A percentile compares a stretch with the other conserved stretches of the same genome.
These are phyloP conservation scores for Pythium angustatum DNA, from an alignment of 352 stramenopile species.

Conservation along the genomic window DNA sequence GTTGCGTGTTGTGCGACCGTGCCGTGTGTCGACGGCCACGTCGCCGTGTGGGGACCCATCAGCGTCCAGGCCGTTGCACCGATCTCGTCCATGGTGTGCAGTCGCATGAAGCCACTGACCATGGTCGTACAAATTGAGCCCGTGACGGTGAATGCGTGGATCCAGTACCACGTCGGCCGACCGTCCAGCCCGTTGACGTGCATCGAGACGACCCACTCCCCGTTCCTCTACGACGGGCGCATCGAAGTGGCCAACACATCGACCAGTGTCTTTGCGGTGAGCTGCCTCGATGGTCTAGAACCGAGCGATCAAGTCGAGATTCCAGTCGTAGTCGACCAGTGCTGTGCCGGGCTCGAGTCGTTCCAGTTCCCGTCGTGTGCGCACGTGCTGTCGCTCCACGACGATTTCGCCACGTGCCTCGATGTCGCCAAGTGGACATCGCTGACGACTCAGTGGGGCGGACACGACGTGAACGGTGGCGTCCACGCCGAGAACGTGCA, in stretches of 20 bases:
- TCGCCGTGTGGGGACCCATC: conserved; percentile 30
- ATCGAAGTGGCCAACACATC: conserved; percentile 29
- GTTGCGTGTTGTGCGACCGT: conserved; percentile 46
- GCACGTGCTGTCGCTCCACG: conserved; percentile 52
- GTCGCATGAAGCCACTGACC: conserved; percentile 27
- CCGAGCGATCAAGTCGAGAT: conserved; percentile 42
- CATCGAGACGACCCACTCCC: conserved; percentile 3
- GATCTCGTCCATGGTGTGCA: conserved; percentile 27
- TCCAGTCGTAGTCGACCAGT: conserved; percentile 39
- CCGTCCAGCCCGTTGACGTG: conserved; percentile 11
- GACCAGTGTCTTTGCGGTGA: conserved; percentile 45
- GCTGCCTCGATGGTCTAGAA: conserved; percentile 50
- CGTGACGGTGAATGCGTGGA: conserved; percentile 23
- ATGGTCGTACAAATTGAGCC: conserved; percentile 21
- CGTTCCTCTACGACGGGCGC: conserved; percentile 6
- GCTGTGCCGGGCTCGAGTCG: conserved; percentile 53
- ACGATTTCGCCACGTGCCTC: conserved; percentile 51
- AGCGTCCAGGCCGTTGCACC: conserved; percentile 27
- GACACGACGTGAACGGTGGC: conserved; percentile 57
- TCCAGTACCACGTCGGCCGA: conserved; percentile 28
- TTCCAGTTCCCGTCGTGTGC: conserved; percentile 42
- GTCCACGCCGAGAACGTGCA: conserved; percentile 56
- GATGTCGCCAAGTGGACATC: conserved; percentile 45
- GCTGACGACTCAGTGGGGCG: conserved; percentile 61
- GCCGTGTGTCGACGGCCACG: conserved; percentile 28